These are phyloP conservation scores for Bipolaris oryzae DNA, from an alignment of 2,329 filamentous ascomycete genomes.

Conservation along the genomic window DNA sequence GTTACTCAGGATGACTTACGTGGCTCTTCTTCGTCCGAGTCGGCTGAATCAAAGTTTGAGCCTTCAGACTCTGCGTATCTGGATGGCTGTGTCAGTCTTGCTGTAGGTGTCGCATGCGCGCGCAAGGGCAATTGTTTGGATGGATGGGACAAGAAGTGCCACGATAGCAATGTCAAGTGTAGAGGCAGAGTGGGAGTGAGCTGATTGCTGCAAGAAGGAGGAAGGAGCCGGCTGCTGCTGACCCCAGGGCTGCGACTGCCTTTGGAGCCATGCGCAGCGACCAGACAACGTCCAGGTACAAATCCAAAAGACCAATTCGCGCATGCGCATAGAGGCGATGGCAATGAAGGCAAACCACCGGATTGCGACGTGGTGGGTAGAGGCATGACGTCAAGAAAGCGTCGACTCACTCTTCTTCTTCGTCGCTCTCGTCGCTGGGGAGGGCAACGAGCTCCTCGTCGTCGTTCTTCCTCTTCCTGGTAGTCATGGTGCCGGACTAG, in stretches of 20 bases:
- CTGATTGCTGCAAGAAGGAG: background rate
- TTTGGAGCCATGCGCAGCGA: slow-evolving; percentile 18
- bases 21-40: slow-evolving; percentile 44
- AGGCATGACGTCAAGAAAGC: slow-evolving; percentile 48
- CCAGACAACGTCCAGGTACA: slow-evolving; percentile 19
- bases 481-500: slow-evolving; percentile 38
- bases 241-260: slow-evolving; percentile 23
- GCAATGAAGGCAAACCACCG: slow-evolving; percentile 24
- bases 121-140: background rate
- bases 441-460: slow-evolving; percentile 54
- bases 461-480: slow-evolving; percentile 54
- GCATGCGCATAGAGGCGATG: slow-evolving; percentile 25
- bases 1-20: slow-evolving; percentile 31
- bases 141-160: background rate
- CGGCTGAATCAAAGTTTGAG: slow-evolving; percentile 46
- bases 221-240: background rate
- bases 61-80: slow-evolving; percentile 48
- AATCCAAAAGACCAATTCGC: slow-evolving; percentile 18
- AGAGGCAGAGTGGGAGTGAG: background rate
- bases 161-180: background rate
- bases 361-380: slow-evolving; percentile 27
- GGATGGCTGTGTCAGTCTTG: slow-evolving; percentile 26
- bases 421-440: slow-evolving; percentile 51
- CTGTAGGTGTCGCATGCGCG: background rate
- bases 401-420: slow-evolving; percentile 53